Evolutionary conservation across 2,329 filamentous ascomycete species (phyloP).

Genomic region (Exophiala dermatitidis): DNA sequence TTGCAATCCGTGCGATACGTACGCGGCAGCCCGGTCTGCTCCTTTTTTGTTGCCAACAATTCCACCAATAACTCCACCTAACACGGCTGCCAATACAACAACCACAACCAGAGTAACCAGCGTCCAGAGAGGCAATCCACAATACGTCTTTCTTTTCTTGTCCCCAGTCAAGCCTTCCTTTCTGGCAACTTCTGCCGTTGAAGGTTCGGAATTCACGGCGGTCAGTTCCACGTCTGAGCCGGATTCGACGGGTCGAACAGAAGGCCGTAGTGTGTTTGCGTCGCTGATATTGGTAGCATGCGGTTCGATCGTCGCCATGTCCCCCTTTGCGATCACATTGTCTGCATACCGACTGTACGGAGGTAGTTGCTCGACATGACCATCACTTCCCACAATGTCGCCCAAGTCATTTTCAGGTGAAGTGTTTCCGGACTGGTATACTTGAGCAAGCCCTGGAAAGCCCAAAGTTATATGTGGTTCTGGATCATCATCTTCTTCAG

Average conservation of each 20-base stretch:
- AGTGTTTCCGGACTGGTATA: slow-evolving; percentile 59
- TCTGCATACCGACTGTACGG: slow-evolving; percentile 88
- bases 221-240: slow-evolving; percentile 22
- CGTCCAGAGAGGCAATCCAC: slow-evolving; percentile 47
- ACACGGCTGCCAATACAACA: slow-evolving; percentile 43
- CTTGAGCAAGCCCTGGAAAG: slow-evolving; percentile 60
- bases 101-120: slow-evolving; percentile 42
- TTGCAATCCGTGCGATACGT: slow-evolving; percentile 6
- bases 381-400: slow-evolving; percentile 78
- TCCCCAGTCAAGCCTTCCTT: slow-evolving; percentile 39
- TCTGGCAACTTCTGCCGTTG: slow-evolving; percentile 27
- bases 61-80: slow-evolving; percentile 50
- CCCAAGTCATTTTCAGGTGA: slow-evolving; percentile 80
- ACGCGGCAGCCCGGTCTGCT: slow-evolving; percentile 25
- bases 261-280: slow-evolving; percentile 4
- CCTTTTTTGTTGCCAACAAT: slow-evolving; percentile 41
- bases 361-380: slow-evolving; percentile 83
- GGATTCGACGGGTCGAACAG: slow-evolving; percentile 6
- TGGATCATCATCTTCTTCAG: slow-evolving; percentile 47
- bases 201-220: slow-evolving; percentile 24
- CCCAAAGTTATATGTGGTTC: slow-evolving; percentile 51
- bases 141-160: slow-evolving; percentile 38
- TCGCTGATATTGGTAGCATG: not conserved
- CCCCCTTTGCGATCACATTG: slow-evolving; percentile 55
- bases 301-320: slow-evolving; percentile 23